A percentile compares a stretch with the other conserved stretches of the same genome.
Evolutionary conservation across 208 protist species (phyloP).

Genomic region (Wallacemonas sp.): DNA sequence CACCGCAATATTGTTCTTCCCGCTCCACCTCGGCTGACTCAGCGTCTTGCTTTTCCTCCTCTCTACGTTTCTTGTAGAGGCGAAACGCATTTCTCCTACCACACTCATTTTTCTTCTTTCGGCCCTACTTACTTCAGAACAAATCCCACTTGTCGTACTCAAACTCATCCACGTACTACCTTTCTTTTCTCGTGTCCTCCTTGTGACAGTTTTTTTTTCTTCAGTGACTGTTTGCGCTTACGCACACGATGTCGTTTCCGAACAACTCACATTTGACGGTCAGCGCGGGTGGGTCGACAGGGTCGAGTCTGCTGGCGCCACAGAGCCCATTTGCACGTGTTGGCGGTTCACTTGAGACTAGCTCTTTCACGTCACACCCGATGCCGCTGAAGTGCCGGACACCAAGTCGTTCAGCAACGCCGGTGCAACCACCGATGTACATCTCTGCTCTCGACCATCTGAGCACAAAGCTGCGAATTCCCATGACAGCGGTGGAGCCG

Average conservation of each 20-base stretch:
- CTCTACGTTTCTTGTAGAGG: no score
- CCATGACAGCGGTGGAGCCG: conserved; percentile 54
- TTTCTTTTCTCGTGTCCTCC: no score
- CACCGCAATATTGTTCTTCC: not conserved
- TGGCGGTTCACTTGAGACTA: not conserved
- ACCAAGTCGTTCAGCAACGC: not conserved
- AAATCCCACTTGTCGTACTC: no score
- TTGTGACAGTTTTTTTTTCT: no score
- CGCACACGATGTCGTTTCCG: not conserved
- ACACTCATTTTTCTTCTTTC: no score
- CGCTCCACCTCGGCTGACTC: no score
- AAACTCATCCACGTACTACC: no score
- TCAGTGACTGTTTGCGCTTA: no score
- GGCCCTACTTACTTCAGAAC: no score
- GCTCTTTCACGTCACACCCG: not conserved
- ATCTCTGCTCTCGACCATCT: conserved; percentile 79
- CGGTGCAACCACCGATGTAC: not conserved
- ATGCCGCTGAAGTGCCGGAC: conserved; percentile 6
- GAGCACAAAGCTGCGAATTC: conserved; percentile 82
- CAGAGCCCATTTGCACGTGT: not conserved
- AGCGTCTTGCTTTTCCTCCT: no score
- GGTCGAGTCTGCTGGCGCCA: not conserved
- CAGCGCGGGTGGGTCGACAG: not conserved
- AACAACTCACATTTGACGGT: not conserved
- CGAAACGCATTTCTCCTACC: no score